These are phyloP conservation scores for Dipsacomyces acuminosporus DNA, from an alignment of 371 early-diverging fungal species.

Conservation along the genomic window DNA sequence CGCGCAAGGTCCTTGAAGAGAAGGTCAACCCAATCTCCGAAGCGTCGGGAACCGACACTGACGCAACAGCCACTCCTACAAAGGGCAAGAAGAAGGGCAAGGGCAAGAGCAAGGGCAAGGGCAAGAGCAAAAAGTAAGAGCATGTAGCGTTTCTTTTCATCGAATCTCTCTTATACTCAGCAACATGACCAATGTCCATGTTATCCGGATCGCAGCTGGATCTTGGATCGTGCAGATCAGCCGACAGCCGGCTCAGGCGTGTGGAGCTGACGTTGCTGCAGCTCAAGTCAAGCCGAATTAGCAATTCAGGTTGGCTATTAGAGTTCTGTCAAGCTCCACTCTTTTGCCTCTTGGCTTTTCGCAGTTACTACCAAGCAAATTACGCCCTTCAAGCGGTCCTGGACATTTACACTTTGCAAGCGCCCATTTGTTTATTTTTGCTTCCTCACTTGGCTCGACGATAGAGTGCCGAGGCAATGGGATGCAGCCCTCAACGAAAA, in stretches of 20 bases:
- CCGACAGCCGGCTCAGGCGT: no score
- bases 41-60: slow-evolving; percentile 2
- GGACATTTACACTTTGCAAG: no score
- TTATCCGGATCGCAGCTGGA: not conserved
- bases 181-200: not conserved
- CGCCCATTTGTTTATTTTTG: not conserved
- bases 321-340: not conserved
- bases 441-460: not conserved
- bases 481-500: slow-evolving; percentile 3
- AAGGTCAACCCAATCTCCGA: slow-evolving; percentile 11
- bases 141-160: not conserved
- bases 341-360: not conserved
- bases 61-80: not conserved
- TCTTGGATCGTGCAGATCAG: no score
- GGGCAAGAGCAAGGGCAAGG: slow-evolving; percentile 8
- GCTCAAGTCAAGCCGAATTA: no score
- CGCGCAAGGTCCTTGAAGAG: slow-evolving; percentile 18
- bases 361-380: no score
- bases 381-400: no score
- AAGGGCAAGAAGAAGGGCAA: slow-evolving; percentile 9
- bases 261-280: no score
- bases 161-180: not conserved
- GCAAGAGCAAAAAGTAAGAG: slow-evolving; percentile 6
- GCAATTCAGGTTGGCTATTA: no score
- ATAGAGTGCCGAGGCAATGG: slow-evolving; percentile 3